Evolutionary conservation across 495 filamentous ascomycete genomes (phyloP).

Genomic region (Hamigera avellanea): DNA sequence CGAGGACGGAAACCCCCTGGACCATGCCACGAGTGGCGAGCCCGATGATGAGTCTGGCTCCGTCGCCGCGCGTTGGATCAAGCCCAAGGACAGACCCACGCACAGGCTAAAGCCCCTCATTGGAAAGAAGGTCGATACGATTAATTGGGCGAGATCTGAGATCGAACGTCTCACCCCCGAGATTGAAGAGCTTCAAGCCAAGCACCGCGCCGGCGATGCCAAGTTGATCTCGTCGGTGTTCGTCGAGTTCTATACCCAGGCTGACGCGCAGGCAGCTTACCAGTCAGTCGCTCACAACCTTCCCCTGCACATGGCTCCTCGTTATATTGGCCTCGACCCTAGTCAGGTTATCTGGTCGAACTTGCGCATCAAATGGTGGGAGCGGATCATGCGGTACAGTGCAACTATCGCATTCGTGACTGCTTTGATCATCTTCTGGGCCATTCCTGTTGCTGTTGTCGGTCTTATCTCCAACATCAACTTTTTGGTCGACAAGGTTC

Average conservation of each 20-base stretch:
- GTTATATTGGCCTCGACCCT: conserved; percentile 77
- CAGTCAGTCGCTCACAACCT: conserved; percentile 82
- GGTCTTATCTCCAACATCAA: conserved; percentile 80
- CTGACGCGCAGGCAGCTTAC: conserved; percentile 75
- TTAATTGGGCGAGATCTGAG: conserved; percentile 79
- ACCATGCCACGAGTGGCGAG: conserved; percentile 37
- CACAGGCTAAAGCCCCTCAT: conserved; percentile 70
- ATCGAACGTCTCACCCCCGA: conserved; percentile 72
- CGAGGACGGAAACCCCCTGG: conserved; percentile 28
- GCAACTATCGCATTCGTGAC: conserved; percentile 58
- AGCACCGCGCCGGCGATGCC: conserved; percentile 58
- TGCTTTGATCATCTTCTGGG: conserved; percentile 86
- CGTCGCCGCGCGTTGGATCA: conserved; percentile 68
- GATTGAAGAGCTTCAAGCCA: conserved; percentile 62
- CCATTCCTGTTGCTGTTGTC: conserved; percentile 76
- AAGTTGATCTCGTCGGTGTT: conserved; percentile 53
- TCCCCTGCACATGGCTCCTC: conserved; percentile 84
- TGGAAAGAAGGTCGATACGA: conserved; percentile 77
- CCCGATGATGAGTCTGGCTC: conserved; percentile 56
- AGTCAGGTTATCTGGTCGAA: conserved; percentile 84
- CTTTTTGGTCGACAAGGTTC: conserved; percentile 46
- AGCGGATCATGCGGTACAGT: conserved; percentile 60
- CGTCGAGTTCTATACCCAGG: conserved; percentile 73
- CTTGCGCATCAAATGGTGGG: conserved; percentile 80
- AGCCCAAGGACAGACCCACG: conserved; percentile 71